Percentiles rank a stretch among this genome's conserved stretches.
Conservation (phyloP, 495 filamentous ascomycete genomes). For the Lentithecium fluviatile region DNA sequence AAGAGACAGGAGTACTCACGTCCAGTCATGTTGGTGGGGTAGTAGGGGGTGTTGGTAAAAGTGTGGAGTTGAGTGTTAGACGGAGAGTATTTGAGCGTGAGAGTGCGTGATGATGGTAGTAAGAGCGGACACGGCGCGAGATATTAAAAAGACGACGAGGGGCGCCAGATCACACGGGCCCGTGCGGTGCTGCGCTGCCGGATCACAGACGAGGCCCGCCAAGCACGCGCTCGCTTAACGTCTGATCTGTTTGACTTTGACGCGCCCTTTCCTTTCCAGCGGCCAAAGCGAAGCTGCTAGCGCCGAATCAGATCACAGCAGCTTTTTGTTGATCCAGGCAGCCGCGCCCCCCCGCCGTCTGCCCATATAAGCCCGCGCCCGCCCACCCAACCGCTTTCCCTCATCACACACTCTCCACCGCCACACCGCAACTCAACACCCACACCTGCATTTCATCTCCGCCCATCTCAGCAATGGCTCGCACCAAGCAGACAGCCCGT, state of each 20-base stretch:
- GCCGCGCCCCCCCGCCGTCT: conserved; percentile 18
- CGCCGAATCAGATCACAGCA: conserved; percentile 31
- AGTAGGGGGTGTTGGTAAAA: conserved; percentile 36
- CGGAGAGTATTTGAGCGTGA: conserved; percentile 4
- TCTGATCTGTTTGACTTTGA: conserved; percentile 6
- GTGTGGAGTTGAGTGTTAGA: conserved; percentile 15
- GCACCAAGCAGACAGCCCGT: conserved; percentile 99
- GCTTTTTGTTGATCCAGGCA: conserved; percentile 19
- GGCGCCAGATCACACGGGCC: conserved; percentile 11
- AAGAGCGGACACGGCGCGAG: neutral
- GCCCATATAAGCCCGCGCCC: conserved; percentile 33
- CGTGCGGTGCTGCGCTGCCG: neutral
- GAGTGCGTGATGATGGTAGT: conserved; percentile 1
- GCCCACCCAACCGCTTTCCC: conserved; percentile 48
- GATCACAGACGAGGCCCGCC: neutral
- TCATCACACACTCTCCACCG: conserved; percentile 43
- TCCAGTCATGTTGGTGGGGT: conserved; percentile 73
- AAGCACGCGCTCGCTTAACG: conserved; percentile 3
- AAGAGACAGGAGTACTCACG: conserved; percentile 62
- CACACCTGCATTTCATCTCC: conserved; percentile 43
- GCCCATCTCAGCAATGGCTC: conserved; percentile 65
- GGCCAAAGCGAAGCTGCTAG: conserved; percentile 4
- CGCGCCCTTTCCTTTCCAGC: conserved; percentile 18
- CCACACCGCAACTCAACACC: conserved; percentile 24
- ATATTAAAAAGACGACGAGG: conserved; percentile 10